A percentile compares a stretch with the other conserved stretches of the same genome.
These are phyloP conservation scores for Trapa incisa DNA, from an alignment of 345 rosid genomes.

Conservation along the genomic window DNA sequence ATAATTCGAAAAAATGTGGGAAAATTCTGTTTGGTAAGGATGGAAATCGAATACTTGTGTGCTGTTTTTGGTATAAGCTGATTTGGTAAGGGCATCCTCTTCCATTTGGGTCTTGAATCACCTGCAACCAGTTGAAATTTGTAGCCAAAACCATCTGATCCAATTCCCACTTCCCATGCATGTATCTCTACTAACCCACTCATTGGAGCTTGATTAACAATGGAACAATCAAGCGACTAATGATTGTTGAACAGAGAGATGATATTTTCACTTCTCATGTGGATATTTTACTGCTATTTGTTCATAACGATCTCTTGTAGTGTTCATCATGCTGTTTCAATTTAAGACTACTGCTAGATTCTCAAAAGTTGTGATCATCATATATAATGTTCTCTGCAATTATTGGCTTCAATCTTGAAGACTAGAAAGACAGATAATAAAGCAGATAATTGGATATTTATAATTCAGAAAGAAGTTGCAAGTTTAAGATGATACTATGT, in stretches of 20 bases:
- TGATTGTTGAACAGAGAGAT: background rate
- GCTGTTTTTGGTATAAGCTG: background rate
- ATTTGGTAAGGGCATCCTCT: background rate
- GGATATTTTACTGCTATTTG: background rate
- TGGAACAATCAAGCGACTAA: background rate
- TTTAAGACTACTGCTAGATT: background rate
- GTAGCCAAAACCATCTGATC: no score
- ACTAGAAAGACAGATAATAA: background rate
- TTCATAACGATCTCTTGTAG: background rate
- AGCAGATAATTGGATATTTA: background rate
- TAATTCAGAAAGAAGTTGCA: background rate
- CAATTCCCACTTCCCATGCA: background rate
- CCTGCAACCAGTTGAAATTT: no score
- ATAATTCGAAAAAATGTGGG: background rate
- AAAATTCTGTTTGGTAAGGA: background rate
- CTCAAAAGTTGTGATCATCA: background rate
- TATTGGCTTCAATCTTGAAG: background rate
- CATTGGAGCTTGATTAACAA: background rate
- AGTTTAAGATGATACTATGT: constrained; percentile 3
- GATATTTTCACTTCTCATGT: background rate
- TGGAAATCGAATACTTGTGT: background rate
- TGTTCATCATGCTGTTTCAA: background rate
- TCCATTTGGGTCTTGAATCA: background rate
- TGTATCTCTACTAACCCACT: background rate
- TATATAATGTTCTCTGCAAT: background rate